phyloP scores from a whole-genome alignment of 2,329 filamentous ascomycete species.

The Monilinia laxa region DNA sequence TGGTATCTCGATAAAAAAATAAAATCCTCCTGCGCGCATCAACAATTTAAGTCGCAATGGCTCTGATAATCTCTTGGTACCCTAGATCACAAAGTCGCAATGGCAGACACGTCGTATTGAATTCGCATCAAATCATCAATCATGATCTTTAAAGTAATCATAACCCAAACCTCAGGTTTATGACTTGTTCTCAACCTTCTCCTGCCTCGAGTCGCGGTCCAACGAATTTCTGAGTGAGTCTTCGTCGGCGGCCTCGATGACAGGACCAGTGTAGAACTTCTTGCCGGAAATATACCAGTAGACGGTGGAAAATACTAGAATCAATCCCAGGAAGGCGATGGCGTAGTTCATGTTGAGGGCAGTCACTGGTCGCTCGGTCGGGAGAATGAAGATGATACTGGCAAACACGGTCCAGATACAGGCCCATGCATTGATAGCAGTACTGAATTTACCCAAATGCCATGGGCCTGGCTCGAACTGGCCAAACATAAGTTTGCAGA shows the following conservation, averaged over 20 bases:
- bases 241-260: conserved; percentile 34
- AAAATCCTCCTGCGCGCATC: conserved; percentile 12
- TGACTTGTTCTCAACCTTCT: conserved; percentile 18
- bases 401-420: conserved; percentile 54
- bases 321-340: conserved; percentile 49
- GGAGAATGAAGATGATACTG: conserved; percentile 54
- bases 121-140: conserved; percentile 20
- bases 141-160: conserved; percentile 20
- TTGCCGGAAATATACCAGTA: conserved; percentile 50
- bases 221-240: conserved; percentile 23
- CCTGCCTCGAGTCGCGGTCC: conserved; percentile 19
- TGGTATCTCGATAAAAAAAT: conserved; percentile 10
- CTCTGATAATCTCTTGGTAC: neutral
- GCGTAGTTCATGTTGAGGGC: conserved; percentile 55
- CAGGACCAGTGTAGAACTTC: conserved; percentile 50
- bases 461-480: conserved; percentile 54
- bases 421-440: conserved; percentile 49
- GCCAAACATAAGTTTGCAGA: conserved; percentile 51
- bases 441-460: conserved; percentile 48
- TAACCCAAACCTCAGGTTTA: conserved; percentile 22
- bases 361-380: conserved; percentile 48
- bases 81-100: neutral
- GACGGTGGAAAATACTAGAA: conserved; percentile 45
- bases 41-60: conserved; percentile 14
- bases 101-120: conserved; percentile 18